These are phyloP conservation scores for Acacia acuminata DNA, from an alignment of 306 rosid genomes.

Conservation along the genomic window DNA sequence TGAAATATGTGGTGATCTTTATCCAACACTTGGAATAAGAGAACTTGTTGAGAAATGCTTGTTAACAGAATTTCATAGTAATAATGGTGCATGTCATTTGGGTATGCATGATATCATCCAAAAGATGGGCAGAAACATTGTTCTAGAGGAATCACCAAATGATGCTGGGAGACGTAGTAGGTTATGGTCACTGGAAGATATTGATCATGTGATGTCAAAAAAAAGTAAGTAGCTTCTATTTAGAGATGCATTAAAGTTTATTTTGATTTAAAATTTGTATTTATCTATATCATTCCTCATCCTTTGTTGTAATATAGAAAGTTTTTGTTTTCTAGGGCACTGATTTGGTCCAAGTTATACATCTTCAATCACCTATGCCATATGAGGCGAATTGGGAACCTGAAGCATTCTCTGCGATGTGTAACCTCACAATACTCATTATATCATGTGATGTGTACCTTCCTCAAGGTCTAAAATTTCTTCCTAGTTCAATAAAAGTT, in stretches of 20 bases:
- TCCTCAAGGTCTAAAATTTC: background rate
- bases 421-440: background rate
- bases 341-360: background rate
- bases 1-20: background rate
- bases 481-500: slow-evolving; percentile 27
- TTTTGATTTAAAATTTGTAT: background rate
- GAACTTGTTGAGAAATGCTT: background rate
- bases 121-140: background rate
- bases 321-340: background rate
- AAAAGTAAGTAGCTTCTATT: background rate
- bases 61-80: background rate
- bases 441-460: background rate
- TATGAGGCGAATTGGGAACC: background rate
- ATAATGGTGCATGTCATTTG: background rate
- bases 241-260: background rate
- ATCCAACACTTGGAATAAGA: background rate
- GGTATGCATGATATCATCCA: background rate
- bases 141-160: background rate
- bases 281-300: background rate
- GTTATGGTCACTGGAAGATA: background rate
- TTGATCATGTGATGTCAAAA: background rate
- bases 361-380: background rate
- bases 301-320: background rate
- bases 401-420: background rate
- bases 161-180: background rate